Evolutionary conservation across 768 basidiomycete genomes (phyloP), one percentile per base, ranked within the genome.

Genomic region (Rhizopogon rudus): DNA sequence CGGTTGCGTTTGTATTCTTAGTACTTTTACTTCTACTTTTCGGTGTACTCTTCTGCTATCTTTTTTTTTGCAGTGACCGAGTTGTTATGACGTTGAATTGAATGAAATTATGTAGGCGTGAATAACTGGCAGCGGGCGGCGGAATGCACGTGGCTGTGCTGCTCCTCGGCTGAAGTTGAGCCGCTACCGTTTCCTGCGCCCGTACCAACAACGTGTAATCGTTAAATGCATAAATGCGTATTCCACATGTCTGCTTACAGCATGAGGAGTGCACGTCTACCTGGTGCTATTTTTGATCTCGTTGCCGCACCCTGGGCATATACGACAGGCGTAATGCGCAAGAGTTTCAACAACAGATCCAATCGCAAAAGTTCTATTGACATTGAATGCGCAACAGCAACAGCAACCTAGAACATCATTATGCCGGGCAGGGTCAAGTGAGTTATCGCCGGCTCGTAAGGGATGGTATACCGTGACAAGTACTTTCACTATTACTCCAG

Each of bases 201-300:
- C 31, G 51, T 52, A 52, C 44, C 51, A 51, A 48, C 48, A 49
- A 49, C 48, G 48, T 49, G 48, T 49, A 49, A 25, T 49, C 48
- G 48, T 49, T 49, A 49, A 49, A 49, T 35, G 14, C 48, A 10
- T 49, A 49, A 49, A 69, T 54, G 69, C 67, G 61, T 61, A 63
- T 48, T 61, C 68, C 68, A 67, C 68, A 71, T 69, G 48, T n/a
- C 48, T 9, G 35, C 37, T 37, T 37, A 37, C 48, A 22, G 20
- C 31, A 49, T 20, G 39, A 35, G 35, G 48, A 49, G 48, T 8
- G 48, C 48, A 49, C 48, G 48, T 49, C 35, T 49, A 35, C 48
- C 48, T 49, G 33, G 33, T 49, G 48, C 48, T 37, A 16, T 49
- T 49, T 37, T 25, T 49, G 46, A 49, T 49, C 46, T 45, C 14